Evolutionary conservation across 2,329 filamentous ascomycete species (phyloP).

Genomic region (Didymellaceae sp.): DNA sequence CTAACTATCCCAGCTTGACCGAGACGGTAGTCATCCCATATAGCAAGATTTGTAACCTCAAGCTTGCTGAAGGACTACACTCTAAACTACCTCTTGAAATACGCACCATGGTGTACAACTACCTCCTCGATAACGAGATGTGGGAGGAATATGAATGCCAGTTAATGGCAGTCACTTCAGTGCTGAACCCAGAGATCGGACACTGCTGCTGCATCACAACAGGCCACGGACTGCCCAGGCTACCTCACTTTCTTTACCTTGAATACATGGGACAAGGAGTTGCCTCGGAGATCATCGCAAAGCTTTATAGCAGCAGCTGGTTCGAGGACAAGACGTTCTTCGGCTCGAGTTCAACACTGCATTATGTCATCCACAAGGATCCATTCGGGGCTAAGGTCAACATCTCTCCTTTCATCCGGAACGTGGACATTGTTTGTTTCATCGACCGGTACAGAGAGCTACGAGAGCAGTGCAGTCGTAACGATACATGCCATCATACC

Average conservation of each 20-base stretch:
- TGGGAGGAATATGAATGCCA: not conserved
- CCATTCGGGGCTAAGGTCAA: not conserved
- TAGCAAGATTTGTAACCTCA: conserved; percentile 1
- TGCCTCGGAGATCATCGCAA: not conserved
- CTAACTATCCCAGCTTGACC: not conserved
- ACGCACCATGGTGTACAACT: not conserved
- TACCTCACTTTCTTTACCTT: not conserved
- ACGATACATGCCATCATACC: not conserved
- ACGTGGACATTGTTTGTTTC: not conserved
- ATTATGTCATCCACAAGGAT: not conserved
- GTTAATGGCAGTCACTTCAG: not conserved
- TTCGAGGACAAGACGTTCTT: not conserved
- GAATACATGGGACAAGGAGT: not conserved
- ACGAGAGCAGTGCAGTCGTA: not conserved
- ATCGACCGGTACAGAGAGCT: not conserved
- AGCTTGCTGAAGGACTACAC: not conserved
- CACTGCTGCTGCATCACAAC: not conserved
- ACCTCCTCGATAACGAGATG: not conserved
- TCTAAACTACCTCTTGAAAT: not conserved
- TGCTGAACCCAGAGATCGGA: not conserved
- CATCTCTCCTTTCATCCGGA: not conserved
- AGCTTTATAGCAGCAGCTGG: not conserved
- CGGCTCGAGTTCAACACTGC: not conserved
- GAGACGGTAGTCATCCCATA: not conserved
- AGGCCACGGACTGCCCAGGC: not conserved